Evolutionary conservation across 2,329 filamentous ascomycete genomes (phyloP), one percentile per base, ranked within the genome.

Genomic region (Beauveria sp.): DNA sequence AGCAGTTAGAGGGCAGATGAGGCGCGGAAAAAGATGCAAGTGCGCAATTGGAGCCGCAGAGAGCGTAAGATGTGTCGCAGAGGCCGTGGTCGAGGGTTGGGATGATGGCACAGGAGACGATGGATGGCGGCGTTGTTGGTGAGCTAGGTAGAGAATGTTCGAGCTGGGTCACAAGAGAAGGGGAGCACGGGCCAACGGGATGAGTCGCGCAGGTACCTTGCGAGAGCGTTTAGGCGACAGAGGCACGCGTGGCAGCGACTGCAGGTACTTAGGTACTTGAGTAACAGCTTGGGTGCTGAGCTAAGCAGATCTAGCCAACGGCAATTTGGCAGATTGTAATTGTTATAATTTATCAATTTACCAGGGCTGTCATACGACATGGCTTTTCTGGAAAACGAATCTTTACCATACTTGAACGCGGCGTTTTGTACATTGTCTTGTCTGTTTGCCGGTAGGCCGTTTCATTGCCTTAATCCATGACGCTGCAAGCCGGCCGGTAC

Each of bases 1-100:
- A 30, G 58, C 50, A 20, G 44, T 30, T n/a, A 22, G 12, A n/a
- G 54, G 14, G 22, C 41, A 48, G 50, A 2, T 28, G 30, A 30
- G 28, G 48, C 20, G 28, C 41, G 22, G 22, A 50, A 50, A 54
- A 61, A 22, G 43, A n/a, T 26, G 24, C 16, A 28, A 40, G 44
- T 48, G 47, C 12, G 51, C 44, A 26, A 61, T 61, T 61, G 58
- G 44, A 24, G 37, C 41, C 51, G 52, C 44, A 50, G 63, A 62
- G 40, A 62, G 64, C 58, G 59, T 56, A 24, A 64, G 48, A 16
- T 20, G 64, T 56, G 46, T 62, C 53, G 62, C 64, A 64, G 47
- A 56, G 55, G 28, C 51, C 52, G 55, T 34, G 18, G 51, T 41
- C 50, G 53, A 44, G 26, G 24, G 48, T 18, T 20, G 53, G 34